Evolutionary conservation across 2,329 filamentous ascomycete species (phyloP), one percentile per base, ranked within the genome.

Genomic region (Chrysosphaeria jannelii): DNA sequence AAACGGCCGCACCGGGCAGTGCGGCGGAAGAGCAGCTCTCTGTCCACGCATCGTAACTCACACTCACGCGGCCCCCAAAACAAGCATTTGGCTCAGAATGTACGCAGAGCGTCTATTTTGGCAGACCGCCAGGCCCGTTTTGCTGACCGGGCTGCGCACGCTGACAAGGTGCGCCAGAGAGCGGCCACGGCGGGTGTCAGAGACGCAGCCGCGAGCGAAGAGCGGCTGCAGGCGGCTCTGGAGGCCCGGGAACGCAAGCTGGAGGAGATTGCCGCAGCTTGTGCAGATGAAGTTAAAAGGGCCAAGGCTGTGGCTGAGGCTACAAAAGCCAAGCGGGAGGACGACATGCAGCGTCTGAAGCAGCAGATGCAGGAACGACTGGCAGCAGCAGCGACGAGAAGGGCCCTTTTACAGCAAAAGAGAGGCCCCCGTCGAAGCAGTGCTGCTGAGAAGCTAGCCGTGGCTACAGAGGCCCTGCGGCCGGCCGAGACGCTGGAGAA

Each of bases 251-350:
- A 81, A 45, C 69, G 69, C 34, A 75, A 79, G 34, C 45, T 85
- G 10, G 72, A 70, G 6, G 72, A 79, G 39, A 78, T 81, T 20
- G 70, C 74, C 4, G 69, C 72, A 23, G 57, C 62, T 29, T 81
- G 74, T 37, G 74, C 74, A 11, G 72, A 78, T 41, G 74, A 85
- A 39, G 74, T 85, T 10, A 65, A 70, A 38, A 57, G 71, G 31
- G 72, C 72, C 24, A 81, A 81, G 48, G 67, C 70, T 23, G 55
- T 79, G n/a, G 72, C 72, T 9, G 71, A 76, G 40, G 65, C 58
- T 27, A 76, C 72, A 49, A 78, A 75, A 43, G 68, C 74, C 45
- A 68, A 69, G 40, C 63, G 74, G 31, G 67, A 76, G 37, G 64
- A 66, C 27, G 69, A 79, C 31, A 57, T 71, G 27, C 54, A 53